phyloP scores from a whole-genome alignment of 768 basidiomycete species.

The Naematelia encephala region DNA sequence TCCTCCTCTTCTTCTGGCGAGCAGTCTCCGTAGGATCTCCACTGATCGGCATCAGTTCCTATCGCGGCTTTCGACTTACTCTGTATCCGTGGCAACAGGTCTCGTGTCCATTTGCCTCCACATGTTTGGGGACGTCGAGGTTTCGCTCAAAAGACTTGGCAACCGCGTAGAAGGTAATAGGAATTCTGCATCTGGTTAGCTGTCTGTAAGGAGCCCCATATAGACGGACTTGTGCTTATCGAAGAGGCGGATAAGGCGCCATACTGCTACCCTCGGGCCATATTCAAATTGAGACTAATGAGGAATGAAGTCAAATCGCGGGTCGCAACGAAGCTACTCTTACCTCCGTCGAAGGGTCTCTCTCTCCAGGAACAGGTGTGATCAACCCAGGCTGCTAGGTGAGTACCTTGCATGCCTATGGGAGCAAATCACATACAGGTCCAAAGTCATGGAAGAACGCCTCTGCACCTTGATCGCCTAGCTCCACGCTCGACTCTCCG shows the following conservation, averaged over 20 bases:
- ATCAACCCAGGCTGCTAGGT: not conserved
- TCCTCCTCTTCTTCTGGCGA: slow-evolving; percentile 14
- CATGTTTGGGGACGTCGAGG: slow-evolving; percentile 11
- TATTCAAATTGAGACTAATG: slow-evolving; percentile 16
- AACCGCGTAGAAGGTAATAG: slow-evolving; percentile 27
- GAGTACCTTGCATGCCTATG: no score
- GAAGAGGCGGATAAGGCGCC: slow-evolving; percentile 14
- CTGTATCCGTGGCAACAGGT: slow-evolving; percentile 13
- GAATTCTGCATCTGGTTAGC: no score
- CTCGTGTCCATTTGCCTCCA: slow-evolving; percentile 25
- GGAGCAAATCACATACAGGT: not conserved
- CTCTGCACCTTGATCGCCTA: slow-evolving; percentile 5
- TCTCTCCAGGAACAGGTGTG: slow-evolving; percentile 4
- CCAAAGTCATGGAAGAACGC: slow-evolving; percentile 10
- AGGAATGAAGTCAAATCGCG: not conserved
- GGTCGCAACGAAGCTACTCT: not conserved
- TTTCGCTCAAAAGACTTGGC: slow-evolving; percentile 29
- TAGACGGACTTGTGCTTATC: no score
- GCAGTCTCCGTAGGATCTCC: slow-evolving; percentile 7
- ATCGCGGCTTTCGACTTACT: slow-evolving; percentile 3
- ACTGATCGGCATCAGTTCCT: slow-evolving; percentile 2
- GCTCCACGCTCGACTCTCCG: slow-evolving; percentile 6
- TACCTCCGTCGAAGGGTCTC: slow-evolving; percentile 5
- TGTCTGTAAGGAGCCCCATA: no score
- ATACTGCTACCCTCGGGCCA: slow-evolving; percentile 12